A percentile compares a stretch with the other conserved stretches of the same genome.
Conservation (phyloP, 352 stramenopile species). For the Globisporangium alternatum region DNA sequence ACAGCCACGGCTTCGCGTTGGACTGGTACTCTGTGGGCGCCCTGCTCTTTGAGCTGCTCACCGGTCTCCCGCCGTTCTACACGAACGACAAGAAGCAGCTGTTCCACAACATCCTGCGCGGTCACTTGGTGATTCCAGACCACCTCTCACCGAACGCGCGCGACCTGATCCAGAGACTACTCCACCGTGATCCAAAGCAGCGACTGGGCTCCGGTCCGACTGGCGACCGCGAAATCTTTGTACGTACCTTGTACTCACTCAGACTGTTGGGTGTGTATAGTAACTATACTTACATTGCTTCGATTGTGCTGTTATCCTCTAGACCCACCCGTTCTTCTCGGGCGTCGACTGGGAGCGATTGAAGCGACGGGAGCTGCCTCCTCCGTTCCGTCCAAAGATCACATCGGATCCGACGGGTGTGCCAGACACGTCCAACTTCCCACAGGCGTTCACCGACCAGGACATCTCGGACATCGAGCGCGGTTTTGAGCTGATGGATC, state of each 20-base stretch:
- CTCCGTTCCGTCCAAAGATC: conserved; percentile 86
- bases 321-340: conserved; percentile 80
- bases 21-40: conserved; percentile 86
- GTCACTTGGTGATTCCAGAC: conserved; percentile 76
- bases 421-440: conserved; percentile 85
- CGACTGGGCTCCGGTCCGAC: conserved; percentile 68
- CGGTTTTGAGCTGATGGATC: conserved; percentile 53
- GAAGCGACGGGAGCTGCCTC: conserved; percentile 69
- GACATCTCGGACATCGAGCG: conserved; percentile 87
- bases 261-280: neutral
- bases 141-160: conserved; percentile 73
- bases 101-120: conserved; percentile 89
- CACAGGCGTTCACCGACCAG: conserved; percentile 81
- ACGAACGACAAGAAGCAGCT: conserved; percentile 88
- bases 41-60: conserved; percentile 78
- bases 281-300: neutral
- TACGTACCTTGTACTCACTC: conserved; percentile 26
- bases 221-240: conserved; percentile 81
- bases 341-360: conserved; percentile 85
- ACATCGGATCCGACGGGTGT: conserved; percentile 62
- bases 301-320: neutral
- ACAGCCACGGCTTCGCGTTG: conserved; percentile 69
- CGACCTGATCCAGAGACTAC: conserved; percentile 75
- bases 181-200: conserved; percentile 81
- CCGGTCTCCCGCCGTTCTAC: conserved; percentile 84